Conservation (phyloP, 345 rosid species). For the Chamaenerion angustifolium region DNA sequence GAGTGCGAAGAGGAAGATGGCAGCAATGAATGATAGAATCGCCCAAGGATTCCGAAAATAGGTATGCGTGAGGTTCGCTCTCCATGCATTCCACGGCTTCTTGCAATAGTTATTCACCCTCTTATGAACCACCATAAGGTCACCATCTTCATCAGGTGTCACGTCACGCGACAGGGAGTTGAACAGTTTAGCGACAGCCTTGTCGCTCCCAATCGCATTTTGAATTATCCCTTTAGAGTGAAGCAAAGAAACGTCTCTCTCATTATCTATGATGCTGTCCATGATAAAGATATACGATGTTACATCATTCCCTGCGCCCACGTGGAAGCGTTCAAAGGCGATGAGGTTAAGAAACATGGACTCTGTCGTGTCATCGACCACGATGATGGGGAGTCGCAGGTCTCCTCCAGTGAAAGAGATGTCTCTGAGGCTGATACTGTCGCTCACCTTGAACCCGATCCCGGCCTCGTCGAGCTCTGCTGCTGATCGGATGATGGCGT, state of each 20-base stretch:
- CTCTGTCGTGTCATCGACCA: constrained; percentile 22
- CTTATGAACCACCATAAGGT: constrained; percentile 15
- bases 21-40: constrained; percentile 21
- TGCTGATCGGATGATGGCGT: constrained; percentile 22
- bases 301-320: neutral
- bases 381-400: constrained; percentile 17
- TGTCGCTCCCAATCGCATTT: constrained; percentile 27
- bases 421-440: constrained; percentile 16
- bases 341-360: constrained; percentile 24
- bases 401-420: constrained; percentile 23
- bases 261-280: constrained; percentile 29
- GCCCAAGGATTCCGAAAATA: constrained; percentile 48
- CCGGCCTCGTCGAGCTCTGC: constrained; percentile 29
- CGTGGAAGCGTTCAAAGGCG: constrained; percentile 27
- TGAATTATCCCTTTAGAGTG: constrained; percentile 23
- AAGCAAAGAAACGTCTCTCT: constrained; percentile 23
- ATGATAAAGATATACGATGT: constrained; percentile 19
- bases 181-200: constrained; percentile 30
- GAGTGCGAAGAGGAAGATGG: constrained; percentile 30
- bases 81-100: constrained; percentile 29
- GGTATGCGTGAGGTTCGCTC: constrained; percentile 28
- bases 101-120: constrained; percentile 21
- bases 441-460: constrained; percentile 20
- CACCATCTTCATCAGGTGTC: constrained; percentile 21
- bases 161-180: constrained; percentile 22